A percentile compares a stretch with the other conserved stretches of the same genome.
Conservation (phyloP, 2,329 filamentous ascomycete genomes). For the Diaporthe longicolla region DNA sequence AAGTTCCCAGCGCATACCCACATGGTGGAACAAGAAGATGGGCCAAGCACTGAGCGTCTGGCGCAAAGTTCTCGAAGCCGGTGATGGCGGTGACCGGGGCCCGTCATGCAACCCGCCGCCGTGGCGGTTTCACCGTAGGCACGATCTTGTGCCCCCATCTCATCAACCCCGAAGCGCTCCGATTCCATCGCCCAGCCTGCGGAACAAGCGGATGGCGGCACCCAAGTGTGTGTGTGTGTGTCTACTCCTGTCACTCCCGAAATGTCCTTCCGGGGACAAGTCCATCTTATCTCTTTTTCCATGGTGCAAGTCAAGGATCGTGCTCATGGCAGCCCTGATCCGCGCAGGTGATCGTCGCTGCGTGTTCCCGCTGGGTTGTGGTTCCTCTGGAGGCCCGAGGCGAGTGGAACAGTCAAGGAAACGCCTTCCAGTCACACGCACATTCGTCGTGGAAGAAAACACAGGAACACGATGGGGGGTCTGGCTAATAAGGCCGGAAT, state of each 20-base stretch:
- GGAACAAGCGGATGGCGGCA: background rate
- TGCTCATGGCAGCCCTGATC: background rate
- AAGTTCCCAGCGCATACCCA: background rate
- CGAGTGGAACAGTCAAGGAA: slow-evolving; percentile 12
- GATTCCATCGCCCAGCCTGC: background rate
- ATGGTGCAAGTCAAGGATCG: background rate
- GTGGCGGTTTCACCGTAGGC: slow-evolving; percentile 39
- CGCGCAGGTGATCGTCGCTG: slow-evolving; percentile 2
- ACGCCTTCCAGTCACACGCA: background rate
- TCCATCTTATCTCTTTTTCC: too few relatives aligned
- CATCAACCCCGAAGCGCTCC: background rate
- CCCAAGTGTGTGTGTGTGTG: background rate
- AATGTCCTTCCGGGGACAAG: background rate
- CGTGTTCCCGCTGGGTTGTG: slow-evolving; percentile 33
- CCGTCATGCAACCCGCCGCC: slow-evolving; percentile 35
- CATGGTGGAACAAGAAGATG: background rate
- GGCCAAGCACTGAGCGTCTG: background rate
- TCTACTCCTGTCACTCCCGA: background rate
- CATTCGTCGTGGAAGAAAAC: background rate
- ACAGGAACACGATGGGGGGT: background rate
- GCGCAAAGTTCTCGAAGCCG: background rate
- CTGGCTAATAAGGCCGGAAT: slow-evolving; percentile 16
- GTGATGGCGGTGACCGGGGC: background rate
- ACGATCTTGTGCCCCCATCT: background rate
- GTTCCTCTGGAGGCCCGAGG: slow-evolving; percentile 27